Conservation (phyloP, 176 grass and related monocot species). For the Oryza glaberrima region DNA sequence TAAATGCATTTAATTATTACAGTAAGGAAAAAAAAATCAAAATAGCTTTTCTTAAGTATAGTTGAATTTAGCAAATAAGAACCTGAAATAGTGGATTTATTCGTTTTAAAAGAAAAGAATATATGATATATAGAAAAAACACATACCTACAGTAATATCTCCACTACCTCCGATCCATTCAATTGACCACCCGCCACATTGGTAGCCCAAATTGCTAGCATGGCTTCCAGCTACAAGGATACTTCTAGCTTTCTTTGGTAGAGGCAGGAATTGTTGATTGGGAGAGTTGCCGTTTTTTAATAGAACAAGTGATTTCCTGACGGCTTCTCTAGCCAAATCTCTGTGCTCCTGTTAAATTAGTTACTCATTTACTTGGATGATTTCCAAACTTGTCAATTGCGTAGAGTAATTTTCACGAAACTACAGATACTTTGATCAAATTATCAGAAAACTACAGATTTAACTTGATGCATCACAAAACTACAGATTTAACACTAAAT, state of each 20-base stretch:
- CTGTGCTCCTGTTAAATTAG: constrained; percentile 78
- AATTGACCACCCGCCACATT: constrained; percentile 98
- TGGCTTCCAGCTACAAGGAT: constrained; percentile 93
- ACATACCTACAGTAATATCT: constrained; percentile 83
- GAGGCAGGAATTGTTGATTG: constrained; percentile 64
- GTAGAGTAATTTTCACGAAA: too few relatives aligned
- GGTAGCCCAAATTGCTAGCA: constrained; percentile 89
- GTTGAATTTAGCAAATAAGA: not conserved
- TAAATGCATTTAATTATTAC: not conserved
- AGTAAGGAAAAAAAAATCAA: not conserved
- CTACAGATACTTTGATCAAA: too few relatives aligned
- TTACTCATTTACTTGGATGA: constrained; percentile 31
- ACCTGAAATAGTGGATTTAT: constrained; percentile 9
- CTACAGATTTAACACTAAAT: too few relatives aligned
- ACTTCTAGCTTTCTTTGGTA: constrained; percentile 87
- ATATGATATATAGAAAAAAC: constrained; percentile 20
- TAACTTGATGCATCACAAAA: too few relatives aligned
- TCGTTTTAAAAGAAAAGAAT: not conserved
- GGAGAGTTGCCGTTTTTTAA: constrained; percentile 88
- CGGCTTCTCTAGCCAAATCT: constrained; percentile 95
- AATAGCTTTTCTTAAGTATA: not conserved
- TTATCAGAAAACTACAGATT: too few relatives aligned
- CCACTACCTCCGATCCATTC: constrained; percentile 85
- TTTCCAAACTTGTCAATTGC: constrained; percentile 8
- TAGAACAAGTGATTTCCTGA: constrained; percentile 94